A percentile compares a stretch with the other conserved stretches of the same genome.
phyloP scores from a whole-genome alignment of 2,329 filamentous ascomycete species.

The Aspergillus sp. region DNA sequence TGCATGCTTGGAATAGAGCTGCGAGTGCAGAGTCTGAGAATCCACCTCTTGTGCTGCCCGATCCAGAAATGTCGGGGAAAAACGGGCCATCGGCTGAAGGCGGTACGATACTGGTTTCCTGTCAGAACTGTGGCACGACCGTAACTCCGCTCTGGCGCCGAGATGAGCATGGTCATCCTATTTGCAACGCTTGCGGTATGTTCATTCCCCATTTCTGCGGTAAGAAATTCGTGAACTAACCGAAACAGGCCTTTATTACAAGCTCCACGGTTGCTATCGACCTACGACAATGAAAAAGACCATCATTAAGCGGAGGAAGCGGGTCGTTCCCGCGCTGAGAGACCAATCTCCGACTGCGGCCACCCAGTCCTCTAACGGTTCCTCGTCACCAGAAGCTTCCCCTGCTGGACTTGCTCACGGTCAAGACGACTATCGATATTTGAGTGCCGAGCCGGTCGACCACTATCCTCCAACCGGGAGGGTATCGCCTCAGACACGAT shows the following conservation, averaged over 20 bases:
- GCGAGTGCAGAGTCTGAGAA: constrained; percentile 20
- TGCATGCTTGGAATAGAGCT: constrained; percentile 28
- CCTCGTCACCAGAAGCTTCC: constrained; percentile 39
- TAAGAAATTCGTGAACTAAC: constrained; percentile 6
- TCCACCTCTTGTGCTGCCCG: constrained; percentile 8
- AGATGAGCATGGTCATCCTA: constrained; percentile 90
- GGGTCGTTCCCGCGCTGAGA: constrained; percentile 72
- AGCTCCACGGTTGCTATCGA: constrained; percentile 86
- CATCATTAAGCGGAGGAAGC: constrained; percentile 90
- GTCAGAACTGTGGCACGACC: constrained; percentile 93
- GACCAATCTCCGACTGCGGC: constrained; percentile 39
- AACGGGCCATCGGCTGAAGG: constrained; percentile 16
- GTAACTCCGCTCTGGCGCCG: constrained; percentile 94
- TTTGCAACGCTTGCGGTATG: constrained; percentile 96
- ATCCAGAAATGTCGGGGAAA: constrained; percentile 20
- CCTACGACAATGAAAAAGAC: constrained; percentile 99
- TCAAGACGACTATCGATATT: constrained; percentile 29
- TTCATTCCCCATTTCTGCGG: constrained; percentile 15
- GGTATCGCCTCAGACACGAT: constrained; percentile 36
- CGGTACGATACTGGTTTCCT: constrained; percentile 67
- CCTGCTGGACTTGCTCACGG: constrained; percentile 24
- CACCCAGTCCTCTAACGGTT: constrained; percentile 35
- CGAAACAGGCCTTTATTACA: constrained; percentile 79
- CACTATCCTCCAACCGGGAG: constrained; percentile 39
- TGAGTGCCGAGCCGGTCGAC: constrained; percentile 26